Base-by-base conservation (phyloP, 2,329 filamentous ascomycete genomes). In the Ophiocordyceps camponoti-leonardi region DNA sequence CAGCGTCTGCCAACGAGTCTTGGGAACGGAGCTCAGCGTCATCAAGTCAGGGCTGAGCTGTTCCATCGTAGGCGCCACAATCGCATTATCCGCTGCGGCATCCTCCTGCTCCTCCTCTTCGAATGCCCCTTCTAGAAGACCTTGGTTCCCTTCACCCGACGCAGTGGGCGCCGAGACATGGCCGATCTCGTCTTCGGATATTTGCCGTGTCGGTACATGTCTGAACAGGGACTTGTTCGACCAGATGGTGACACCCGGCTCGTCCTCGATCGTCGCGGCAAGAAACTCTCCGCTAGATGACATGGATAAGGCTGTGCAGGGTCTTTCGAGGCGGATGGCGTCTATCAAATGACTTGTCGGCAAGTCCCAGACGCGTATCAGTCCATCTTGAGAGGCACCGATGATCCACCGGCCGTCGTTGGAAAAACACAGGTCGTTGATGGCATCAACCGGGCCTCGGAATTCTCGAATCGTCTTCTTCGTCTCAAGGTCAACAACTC, bases 281-380 rank as follows among this genome's bases (percentile, higher is more conserved):
- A 98, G 73, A 55, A 87, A 96, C 57, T 98, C 92, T 14, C 90
- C 92, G 0, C 86, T 94, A 1, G 72, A 72, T 0, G 92, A 94
- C 68, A 96, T 94, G 8, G 88, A 79, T 13, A 98, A 68, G 2
- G 86, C 81, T 16, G 80, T 92, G 60, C 88, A 94, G 12, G 81
- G 79, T 45, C 75, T 82, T 46, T 80, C 77, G 6, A 93, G 75
- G 47, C 79, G 79, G 63, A 98, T 87, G 3, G 85, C 86, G 58
- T 98, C 92, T 50, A 98, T 92, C 14, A 98, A 71, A 63, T 98
- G 90, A 23, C 87, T 90, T 0, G 93, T 98, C 0, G 92, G 86
- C 26, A 98, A 69, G 65, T 98, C 93, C 87, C 92, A 98, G 8
- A 96, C 77, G 40, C 92, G 78, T 44, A 95, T 68, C 6, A 86